Conservation (phyloP, 306 rosid genomes). For the Vicia sativa region DNA sequence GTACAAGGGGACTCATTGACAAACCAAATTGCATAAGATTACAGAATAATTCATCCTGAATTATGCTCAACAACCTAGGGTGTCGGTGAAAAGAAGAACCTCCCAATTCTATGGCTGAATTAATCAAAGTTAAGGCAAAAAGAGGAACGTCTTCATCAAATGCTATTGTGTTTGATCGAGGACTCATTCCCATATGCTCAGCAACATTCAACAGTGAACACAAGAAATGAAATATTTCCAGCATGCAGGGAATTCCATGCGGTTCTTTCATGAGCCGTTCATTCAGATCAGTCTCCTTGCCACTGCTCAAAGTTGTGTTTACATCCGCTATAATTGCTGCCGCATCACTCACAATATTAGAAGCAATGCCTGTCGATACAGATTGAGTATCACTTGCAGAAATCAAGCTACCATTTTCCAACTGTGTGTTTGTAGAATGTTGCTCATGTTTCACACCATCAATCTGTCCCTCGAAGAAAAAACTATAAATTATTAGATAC, state of each 20-base stretch:
- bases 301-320: slow-evolving; percentile 46
- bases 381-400: slow-evolving; percentile 60
- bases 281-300: slow-evolving; percentile 57
- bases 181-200: slow-evolving; percentile 74
- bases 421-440: slow-evolving; percentile 50
- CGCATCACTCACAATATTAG: slow-evolving; percentile 41
- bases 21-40: slow-evolving; percentile 84
- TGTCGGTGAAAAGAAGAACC: slow-evolving; percentile 76
- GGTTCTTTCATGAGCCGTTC: slow-evolving; percentile 79
- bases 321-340: slow-evolving; percentile 52
- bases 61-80: slow-evolving; percentile 67
- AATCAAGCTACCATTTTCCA: slow-evolving; percentile 72
- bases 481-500: background rate
- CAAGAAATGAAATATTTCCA: slow-evolving; percentile 88
- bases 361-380: slow-evolving; percentile 52
- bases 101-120: slow-evolving; percentile 92
- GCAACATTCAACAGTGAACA: slow-evolving; percentile 81
- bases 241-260: slow-evolving; percentile 95
- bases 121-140: slow-evolving; percentile 88
- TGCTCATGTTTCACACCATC: slow-evolving; percentile 50
- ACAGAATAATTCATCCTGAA: slow-evolving; percentile 82
- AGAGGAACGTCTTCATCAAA: slow-evolving; percentile 98
- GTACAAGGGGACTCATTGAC: slow-evolving; percentile 81
- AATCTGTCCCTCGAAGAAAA: slow-evolving; percentile 50
- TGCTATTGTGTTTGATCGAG: slow-evolving; percentile 79